Base-by-base conservation (phyloP, 2,329 filamentous ascomycete species). In the Ophiostoma pallidulum region DNA sequence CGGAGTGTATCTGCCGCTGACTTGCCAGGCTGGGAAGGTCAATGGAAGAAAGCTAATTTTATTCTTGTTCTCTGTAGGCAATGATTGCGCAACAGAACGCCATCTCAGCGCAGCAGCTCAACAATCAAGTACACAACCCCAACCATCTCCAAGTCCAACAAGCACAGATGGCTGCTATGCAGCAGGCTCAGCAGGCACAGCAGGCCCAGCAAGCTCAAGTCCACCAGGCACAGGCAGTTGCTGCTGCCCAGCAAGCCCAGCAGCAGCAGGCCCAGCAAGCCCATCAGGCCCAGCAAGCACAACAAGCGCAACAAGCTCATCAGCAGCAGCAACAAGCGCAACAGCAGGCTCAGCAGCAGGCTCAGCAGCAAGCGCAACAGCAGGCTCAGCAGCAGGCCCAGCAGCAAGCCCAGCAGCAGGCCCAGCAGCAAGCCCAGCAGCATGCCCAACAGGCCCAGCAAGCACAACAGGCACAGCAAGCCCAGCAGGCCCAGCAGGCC, bases 401-500 rank as follows among this genome's bases (percentile, higher is more conserved):
- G 41, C 58, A 59, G 48, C 49, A 67, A 22, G 47, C 51, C 14
- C 55, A 57, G 22, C 51, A 52, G 31, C 52, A 59, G 50, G 59
- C 57, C 54, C 64, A 48, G 20, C 55, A 55, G 33, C 52, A 53
- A 18, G 36, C 31, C 3, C 67, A 67, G 39, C 62, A 60, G 48
- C 71, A 77, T 46, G 76, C 73, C 47, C 65, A 75, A 45, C 76
- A 77, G 60, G 9, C 48, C 53, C 29, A 70, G 46, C 63, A 64
- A 41, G 51, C 54, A 26, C 49, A 69, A 42, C 67, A 69, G 54
- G 58, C 58, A n/a, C n/a, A 77, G 60, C 49, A 66, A 74, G 9
- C 48, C 53, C 29, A 70, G 46, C 63, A 64, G 40, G 51, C 54
- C 28, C 49, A 69, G 43, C 67, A 69, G 54, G 58, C 58, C 62